Conservation (phyloP, 2,329 filamentous ascomycete genomes). For the Elsinoe fawcettii region DNA sequence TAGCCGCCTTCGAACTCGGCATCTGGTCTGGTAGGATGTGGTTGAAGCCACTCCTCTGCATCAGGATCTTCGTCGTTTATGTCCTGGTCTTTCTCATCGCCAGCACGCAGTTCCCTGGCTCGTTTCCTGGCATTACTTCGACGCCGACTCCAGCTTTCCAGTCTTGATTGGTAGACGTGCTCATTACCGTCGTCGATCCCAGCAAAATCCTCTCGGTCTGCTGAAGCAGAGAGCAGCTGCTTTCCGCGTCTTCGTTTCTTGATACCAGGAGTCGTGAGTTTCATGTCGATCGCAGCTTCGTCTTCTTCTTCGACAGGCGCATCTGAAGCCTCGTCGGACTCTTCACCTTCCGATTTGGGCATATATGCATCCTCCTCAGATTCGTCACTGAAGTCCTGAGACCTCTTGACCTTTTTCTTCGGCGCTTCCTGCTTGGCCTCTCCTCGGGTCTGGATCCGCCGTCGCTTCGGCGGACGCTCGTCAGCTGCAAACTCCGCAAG, state of each 20-base stretch:
- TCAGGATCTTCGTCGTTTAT: constrained; percentile 31
- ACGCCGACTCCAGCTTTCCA: constrained; percentile 65
- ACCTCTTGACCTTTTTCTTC: constrained; percentile 14
- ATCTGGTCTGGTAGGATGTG: constrained; percentile 75
- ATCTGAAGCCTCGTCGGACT: constrained; percentile 26
- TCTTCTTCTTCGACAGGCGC: constrained; percentile 31
- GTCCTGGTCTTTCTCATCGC: constrained; percentile 25
- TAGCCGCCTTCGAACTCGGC: constrained; percentile 66
- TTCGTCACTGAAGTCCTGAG: constrained; percentile 25
- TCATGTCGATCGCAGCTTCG: constrained; percentile 30
- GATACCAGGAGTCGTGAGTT: constrained; percentile 31
- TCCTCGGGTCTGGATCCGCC: constrained; percentile 29
- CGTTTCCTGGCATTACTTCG: constrained; percentile 52
- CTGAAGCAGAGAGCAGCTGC: constrained; percentile 23
- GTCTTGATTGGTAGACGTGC: constrained; percentile 63
- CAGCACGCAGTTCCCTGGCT: constrained; percentile 10
- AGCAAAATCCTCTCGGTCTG: constrained; percentile 45
- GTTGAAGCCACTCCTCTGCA: constrained; percentile 68
- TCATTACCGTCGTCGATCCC: constrained; percentile 86
- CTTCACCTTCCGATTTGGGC: constrained; percentile 33
- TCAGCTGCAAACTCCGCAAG: constrained; percentile 29
- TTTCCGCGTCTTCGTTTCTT: constrained; percentile 33
- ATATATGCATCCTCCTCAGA: constrained; percentile 38
- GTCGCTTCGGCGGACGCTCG: constrained; percentile 35
- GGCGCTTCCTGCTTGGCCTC: constrained; percentile 19